A percentile compares a stretch with the other conserved stretches of the same genome.
These are phyloP conservation scores for Pilobolus umbonatus DNA, from an alignment of 192 early-diverging fungal genomes.

Conservation along the genomic window DNA sequence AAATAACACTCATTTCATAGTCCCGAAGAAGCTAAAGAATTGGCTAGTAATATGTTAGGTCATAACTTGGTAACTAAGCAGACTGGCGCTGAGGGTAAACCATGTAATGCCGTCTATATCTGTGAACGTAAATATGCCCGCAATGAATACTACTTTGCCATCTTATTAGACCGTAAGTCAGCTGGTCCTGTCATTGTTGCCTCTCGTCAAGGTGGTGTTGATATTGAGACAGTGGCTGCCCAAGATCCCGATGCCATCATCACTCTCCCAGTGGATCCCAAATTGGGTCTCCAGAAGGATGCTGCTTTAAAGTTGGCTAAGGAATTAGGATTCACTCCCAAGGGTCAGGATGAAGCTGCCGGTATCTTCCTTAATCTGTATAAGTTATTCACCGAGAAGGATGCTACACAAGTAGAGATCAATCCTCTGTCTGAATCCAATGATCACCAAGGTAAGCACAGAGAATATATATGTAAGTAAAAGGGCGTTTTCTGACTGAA, in stretches of 20 bases:
- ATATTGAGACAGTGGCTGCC: conserved; percentile 94
- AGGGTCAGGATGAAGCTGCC: conserved; percentile 78
- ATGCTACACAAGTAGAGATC: conserved; percentile 98
- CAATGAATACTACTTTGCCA: conserved; percentile 99
- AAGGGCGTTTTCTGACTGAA: conserved; percentile 2
- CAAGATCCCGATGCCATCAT: conserved; percentile 95
- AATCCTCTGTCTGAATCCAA: conserved; percentile 95
- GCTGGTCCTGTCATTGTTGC: conserved; percentile 95
- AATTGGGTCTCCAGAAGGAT: conserved; percentile 70
- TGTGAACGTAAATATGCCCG: conserved; percentile 96
- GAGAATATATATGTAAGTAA: no score
- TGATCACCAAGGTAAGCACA: conserved; percentile 65
- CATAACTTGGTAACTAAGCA: conserved; percentile 99
- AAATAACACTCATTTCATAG: conserved; percentile 37
- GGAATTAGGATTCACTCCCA: conserved; percentile 85
- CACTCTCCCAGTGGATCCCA: conserved; percentile 87
- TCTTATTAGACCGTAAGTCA: conserved; percentile 93
- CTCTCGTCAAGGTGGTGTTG: conserved; percentile 96
- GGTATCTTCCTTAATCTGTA: conserved; percentile 90
- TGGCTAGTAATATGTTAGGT: conserved; percentile 94
- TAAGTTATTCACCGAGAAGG: conserved; percentile 95
- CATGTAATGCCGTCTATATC: conserved; percentile 91
- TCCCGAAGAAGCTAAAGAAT: conserved; percentile 80
- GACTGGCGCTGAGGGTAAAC: conserved; percentile 90
- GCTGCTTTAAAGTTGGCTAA: conserved; percentile 74